Percentiles rank a stretch among this genome's conserved stretches.
These are phyloP conservation scores for Hypseocharis bilobata DNA, from an alignment of 441 rosid genomes.

Conservation along the genomic window DNA sequence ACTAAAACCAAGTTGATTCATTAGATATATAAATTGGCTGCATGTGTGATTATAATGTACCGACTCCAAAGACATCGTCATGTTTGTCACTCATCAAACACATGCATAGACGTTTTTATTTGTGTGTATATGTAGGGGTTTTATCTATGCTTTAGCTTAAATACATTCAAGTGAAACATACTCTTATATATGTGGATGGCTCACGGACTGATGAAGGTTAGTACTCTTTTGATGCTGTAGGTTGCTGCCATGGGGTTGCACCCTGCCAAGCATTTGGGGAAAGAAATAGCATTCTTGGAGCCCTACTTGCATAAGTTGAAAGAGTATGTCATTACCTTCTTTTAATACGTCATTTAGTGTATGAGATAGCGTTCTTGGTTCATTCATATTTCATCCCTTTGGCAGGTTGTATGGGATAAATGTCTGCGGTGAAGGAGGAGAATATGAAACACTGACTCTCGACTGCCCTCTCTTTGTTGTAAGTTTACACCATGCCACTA, in stretches of 20 bases:
- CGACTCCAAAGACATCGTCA: background rate
- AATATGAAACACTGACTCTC: conserved; percentile 84
- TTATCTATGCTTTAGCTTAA: background rate
- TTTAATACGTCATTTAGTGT: background rate
- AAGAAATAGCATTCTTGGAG: conserved; percentile 58
- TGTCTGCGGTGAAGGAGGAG: conserved; percentile 97
- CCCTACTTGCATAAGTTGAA: conserved; percentile 66
- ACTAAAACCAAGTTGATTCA: too few relatives aligned
- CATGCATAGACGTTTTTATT: background rate
- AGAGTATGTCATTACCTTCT: conserved; percentile 45
- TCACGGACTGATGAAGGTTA: background rate
- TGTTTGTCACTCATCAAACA: background rate
- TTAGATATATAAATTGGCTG: background rate
- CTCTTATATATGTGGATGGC: background rate
- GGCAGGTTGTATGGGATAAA: conserved; percentile 76
- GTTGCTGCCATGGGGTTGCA: conserved; percentile 91
- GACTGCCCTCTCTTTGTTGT: conserved; percentile 90
- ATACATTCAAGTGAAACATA: conserved; percentile 4
- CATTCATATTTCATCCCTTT: conserved; percentile 6
- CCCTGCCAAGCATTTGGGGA: conserved; percentile 79
- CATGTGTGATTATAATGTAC: background rate
- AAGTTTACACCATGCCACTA: conserved; percentile 24
- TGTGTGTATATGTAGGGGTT: background rate
- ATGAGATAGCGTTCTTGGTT: background rate
- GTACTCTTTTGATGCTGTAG: conserved; percentile 34